These are phyloP conservation scores for Taphrina flavorubra DNA, from an alignment of 1,139 yeast genomes.

Conservation along the genomic window DNA sequence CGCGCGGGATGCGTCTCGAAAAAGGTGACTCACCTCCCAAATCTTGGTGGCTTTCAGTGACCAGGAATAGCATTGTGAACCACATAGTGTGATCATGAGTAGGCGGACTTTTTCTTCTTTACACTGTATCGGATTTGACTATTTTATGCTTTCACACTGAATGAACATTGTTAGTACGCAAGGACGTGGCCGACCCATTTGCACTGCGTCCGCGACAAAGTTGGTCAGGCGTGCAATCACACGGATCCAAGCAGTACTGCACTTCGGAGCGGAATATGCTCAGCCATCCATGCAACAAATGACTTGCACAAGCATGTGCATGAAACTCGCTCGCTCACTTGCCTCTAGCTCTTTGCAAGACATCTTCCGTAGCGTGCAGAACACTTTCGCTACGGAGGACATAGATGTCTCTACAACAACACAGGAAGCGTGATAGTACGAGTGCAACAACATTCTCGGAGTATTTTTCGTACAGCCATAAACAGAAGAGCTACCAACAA, in stretches of 20 bases:
- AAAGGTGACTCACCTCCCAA: constrained; percentile 2
- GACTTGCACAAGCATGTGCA: neutral
- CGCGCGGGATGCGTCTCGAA: constrained; percentile 3
- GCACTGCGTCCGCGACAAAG: too few species aligned
- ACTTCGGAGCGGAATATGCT: constrained; percentile 8
- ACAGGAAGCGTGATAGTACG: neutral
- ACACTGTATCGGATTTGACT: too few species aligned
- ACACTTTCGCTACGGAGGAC: neutral
- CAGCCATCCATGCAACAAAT: neutral
- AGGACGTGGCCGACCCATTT: too few species aligned
- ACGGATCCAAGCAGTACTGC: too few species aligned
- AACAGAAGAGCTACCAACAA: neutral
- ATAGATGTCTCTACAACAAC: neutral
- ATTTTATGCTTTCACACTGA: too few species aligned
- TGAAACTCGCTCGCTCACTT: neutral
- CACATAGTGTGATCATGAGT: neutral
- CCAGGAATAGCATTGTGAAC: constrained; percentile 2
- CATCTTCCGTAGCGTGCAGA: too few species aligned
- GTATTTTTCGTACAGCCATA: neutral
- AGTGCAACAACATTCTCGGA: constrained; percentile 1
- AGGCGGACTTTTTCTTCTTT: too few species aligned
- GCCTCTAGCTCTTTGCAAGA: too few species aligned
- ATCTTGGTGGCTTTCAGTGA: neutral
- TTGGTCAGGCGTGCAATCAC: too few species aligned
- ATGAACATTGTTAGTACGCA: too few species aligned